Percentiles rank a stretch among this genome's conserved stretches.
Conservation (phyloP, 1,139 yeast species). For the Keqinozyma sinolaborantium region DNA sequence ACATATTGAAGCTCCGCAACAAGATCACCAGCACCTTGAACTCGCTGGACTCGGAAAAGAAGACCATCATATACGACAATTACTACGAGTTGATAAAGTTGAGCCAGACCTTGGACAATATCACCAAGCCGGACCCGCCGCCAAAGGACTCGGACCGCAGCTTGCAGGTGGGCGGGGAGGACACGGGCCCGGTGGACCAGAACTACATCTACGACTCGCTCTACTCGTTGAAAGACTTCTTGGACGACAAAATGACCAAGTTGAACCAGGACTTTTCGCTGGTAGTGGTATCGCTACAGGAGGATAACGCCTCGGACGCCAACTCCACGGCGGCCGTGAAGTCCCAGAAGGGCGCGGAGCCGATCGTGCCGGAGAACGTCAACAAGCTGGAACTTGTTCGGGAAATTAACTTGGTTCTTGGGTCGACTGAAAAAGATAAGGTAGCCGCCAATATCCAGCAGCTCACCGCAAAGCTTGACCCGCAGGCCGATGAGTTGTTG, state of each 20-base stretch:
- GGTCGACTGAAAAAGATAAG: slow-evolving; percentile 5
- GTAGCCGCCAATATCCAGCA: slow-evolving; percentile 12
- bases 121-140: slow-evolving; percentile 18
- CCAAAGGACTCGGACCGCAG: slow-evolving; percentile 2
- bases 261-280: slow-evolving; percentile 27
- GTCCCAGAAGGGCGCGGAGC: slow-evolving; percentile 14
- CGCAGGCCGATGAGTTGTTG: slow-evolving; percentile 19
- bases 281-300: slow-evolving; percentile 20
- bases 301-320: slow-evolving; percentile 9
- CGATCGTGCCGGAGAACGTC: slow-evolving; percentile 10
- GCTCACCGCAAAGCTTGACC: slow-evolving; percentile 13
- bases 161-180: slow-evolving; percentile 1
- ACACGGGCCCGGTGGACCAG: slow-evolving; percentile 9
- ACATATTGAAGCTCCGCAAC: slow-evolving; percentile 35
- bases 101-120: slow-evolving; percentile 31
- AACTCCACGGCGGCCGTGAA: slow-evolving; percentile 22
- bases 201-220: slow-evolving; percentile 24
- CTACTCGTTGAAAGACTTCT: slow-evolving; percentile 23
- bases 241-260: slow-evolving; percentile 17
- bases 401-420: slow-evolving; percentile 18
- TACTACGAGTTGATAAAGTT: slow-evolving; percentile 44
- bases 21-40: slow-evolving; percentile 27
- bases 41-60: slow-evolving; percentile 40
- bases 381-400: slow-evolving; percentile 12
- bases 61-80: slow-evolving; percentile 45